Evolutionary conservation across 345 rosid species (phyloP).

Genomic region (Geranium rotundifolium): DNA sequence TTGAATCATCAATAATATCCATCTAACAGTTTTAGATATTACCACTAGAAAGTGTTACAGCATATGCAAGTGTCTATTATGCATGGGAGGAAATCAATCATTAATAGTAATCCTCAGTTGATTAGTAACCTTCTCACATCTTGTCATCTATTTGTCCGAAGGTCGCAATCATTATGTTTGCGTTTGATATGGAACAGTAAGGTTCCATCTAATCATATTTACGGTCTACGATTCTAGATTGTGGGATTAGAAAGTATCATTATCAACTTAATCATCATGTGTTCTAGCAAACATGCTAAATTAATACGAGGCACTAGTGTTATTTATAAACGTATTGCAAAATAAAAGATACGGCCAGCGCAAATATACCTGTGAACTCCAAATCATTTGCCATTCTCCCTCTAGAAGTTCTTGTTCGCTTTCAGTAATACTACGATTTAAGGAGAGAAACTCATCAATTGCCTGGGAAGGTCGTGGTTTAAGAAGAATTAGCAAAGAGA

Average conservation of each 20-base stretch:
- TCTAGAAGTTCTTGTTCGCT: constrained; percentile 52
- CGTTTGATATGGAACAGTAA: no score
- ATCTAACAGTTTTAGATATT: no score
- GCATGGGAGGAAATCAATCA: no score
- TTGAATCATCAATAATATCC: no score
- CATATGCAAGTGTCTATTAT: no score
- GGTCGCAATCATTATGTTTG: not conserved
- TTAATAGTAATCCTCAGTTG: no score
- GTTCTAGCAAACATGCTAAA: not conserved
- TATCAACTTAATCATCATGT: not conserved
- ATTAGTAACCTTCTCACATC: not conserved
- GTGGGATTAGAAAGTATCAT: not conserved
- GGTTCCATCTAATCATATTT: not conserved
- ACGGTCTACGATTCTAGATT: not conserved
- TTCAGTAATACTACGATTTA: constrained; percentile 15
- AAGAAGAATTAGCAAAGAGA: constrained; percentile 1
- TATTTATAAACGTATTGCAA: not conserved
- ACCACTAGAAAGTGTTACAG: no score
- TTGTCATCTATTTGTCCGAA: not conserved
- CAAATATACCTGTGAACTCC: constrained; percentile 82
- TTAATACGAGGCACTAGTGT: not conserved
- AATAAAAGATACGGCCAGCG: not conserved
- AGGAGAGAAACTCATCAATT: constrained; percentile 48
- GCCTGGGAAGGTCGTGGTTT: constrained; percentile 32
- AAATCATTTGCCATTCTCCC: constrained; percentile 93